Conservation (phyloP, 192 early-diverging fungal genomes). For the Haplosporangium gracile region DNA sequence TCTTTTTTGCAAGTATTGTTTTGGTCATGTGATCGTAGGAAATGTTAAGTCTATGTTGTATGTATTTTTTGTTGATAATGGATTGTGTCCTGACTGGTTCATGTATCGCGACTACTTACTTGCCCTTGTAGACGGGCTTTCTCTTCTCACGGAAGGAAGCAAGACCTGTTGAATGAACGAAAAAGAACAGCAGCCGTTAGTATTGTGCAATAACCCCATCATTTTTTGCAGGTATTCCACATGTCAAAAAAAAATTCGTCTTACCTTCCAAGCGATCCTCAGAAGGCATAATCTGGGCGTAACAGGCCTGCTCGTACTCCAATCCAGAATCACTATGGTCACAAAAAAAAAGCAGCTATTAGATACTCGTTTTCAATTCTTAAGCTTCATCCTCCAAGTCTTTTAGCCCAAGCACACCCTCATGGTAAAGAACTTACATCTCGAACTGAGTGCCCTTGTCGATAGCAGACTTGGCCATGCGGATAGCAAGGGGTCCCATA, state of each 20-base stretch:
- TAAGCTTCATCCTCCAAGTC: no score
- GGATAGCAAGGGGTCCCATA: conserved; percentile 86
- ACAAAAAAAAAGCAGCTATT: neutral
- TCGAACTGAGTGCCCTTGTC: conserved; percentile 86
- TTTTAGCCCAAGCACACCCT: neutral
- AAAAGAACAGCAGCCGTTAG: neutral
- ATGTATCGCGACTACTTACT: conserved; percentile 43
- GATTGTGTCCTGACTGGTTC: neutral
- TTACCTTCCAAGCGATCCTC: conserved; percentile 92
- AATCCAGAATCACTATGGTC: conserved; percentile 79
- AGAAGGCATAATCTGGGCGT: conserved; percentile 94
- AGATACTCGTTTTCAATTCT: neutral
- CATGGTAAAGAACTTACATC: conserved; percentile 62
- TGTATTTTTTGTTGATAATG: neutral
- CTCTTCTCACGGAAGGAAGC: conserved; percentile 87
- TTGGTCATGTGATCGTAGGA: neutral
- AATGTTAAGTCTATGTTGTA: neutral
- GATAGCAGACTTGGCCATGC: conserved; percentile 94
- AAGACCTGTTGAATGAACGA: conserved; percentile 47
- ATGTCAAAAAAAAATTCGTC: neutral
- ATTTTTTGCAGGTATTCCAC: neutral
- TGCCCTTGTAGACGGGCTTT: conserved; percentile 82
- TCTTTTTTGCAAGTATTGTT: neutral
- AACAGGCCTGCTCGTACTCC: conserved; percentile 94
- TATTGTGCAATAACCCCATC: neutral